Base-by-base conservation (phyloP, 2,329 filamentous ascomycete genomes). In the Arthrinium puccinioides region DNA sequence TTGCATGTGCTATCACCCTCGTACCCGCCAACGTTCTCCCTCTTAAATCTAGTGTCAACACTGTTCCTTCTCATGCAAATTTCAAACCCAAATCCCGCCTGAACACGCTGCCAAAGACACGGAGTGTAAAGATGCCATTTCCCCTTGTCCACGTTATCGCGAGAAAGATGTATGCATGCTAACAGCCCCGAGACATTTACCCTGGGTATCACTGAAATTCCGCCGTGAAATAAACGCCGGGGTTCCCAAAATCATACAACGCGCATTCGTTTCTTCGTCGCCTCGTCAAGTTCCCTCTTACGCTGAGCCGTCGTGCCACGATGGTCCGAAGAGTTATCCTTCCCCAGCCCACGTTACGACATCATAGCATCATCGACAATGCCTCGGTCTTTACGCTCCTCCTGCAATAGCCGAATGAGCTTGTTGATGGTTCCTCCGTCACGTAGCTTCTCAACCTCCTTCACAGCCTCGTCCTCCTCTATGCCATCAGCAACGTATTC, bases 391-490 rank as follows among this genome's bases (percentile, higher is more conserved):
- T 60, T 61, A 10, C 56, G 53, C 44, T 61, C 56, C 23, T 60
- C 57, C 32, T 59, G 53, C 19, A 62, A 41, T 45, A 58, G 50
- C 14, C 57, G 53, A 14, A 61, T 60, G 26, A 62, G 43, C 44
- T 59, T 61, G 44, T 62, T 59, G 33, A 62, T 59, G 15, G 54
- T 61, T 6, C 58, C 53, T 1, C 55, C 55, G 19, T 56, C 53
- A 19, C 59, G 59, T 33, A 61, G 50, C 32, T 50, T 54, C 44
- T 62, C 59, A 1, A 62, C 56, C 40, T 60, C 56, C 35, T 42
- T 45, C 10, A 62, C 56, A 4, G 59, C 57, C 11, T 52, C 49
- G 5, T 59, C 49, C 42, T 62, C 59, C 27, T 51, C 51, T 44
- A 61, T 51, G 5, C 58, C 58, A 30, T 61, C 57, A 20, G 46